These are phyloP conservation scores for Coemansia sp. DNA, from an alignment of 192 early-diverging fungal species.

Conservation along the genomic window DNA sequence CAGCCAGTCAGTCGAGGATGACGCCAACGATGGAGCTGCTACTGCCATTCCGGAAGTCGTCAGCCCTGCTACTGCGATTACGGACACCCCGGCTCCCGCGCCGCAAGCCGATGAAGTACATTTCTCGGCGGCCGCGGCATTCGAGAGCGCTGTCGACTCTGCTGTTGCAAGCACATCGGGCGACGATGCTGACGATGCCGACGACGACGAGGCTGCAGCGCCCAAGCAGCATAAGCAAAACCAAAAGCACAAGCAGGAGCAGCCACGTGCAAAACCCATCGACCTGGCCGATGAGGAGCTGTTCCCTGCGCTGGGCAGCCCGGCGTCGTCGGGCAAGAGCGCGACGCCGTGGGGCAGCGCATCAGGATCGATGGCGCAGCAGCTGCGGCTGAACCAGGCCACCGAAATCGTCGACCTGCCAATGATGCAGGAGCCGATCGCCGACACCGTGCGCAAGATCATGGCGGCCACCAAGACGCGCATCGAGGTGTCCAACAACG, in stretches of 20 bases:
- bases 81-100: background rate
- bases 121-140: conserved; percentile 28
- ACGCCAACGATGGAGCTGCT: background rate
- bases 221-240: background rate
- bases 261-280: no score
- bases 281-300: conserved; percentile 55
- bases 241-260: conserved; percentile 5
- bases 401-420: conserved; percentile 61
- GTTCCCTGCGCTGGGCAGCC: conserved; percentile 74
- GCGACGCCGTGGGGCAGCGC: conserved; percentile 28
- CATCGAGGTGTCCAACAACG: conserved; percentile 83
- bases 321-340: conserved; percentile 46
- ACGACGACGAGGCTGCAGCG: background rate
- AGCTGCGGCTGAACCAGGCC: conserved; percentile 47
- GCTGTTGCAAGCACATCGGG: conserved; percentile 30
- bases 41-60: background rate
- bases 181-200: background rate
- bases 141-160: conserved; percentile 37
- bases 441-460: conserved; percentile 62
- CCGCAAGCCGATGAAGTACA: conserved; percentile 3
- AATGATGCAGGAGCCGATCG: conserved; percentile 45
- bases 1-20: background rate
- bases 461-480: conserved; percentile 68
- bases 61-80: conserved; percentile 2
- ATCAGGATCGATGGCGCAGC: conserved; percentile 26